Evolutionary conservation across 371 early-diverging fungal species (phyloP), one percentile per base, ranked within the genome.

Genomic region (Haplosporangium sp.): DNA sequence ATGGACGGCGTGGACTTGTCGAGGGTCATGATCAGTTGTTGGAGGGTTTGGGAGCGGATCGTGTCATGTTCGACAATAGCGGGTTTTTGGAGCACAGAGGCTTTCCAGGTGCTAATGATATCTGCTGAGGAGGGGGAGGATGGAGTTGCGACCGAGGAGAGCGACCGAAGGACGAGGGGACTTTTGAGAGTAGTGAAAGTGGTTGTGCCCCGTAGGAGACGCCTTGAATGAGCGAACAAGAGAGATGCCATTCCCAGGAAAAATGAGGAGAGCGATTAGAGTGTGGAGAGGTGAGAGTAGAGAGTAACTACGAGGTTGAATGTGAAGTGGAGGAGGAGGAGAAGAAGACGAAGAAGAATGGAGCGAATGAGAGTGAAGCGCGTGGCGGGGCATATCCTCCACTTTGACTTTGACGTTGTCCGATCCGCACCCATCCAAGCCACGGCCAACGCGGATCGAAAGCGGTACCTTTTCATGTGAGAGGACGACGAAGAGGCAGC

Each of bases 1-100:
- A n/a, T 10, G n/a, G 54, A 47, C 12, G 69, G 70, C 1, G 73
- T 80, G 21, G 83, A 61, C 12, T 67, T 79, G 59, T 82, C 79
- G 43, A 83, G 79, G 18, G 74, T 80, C 53, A 79, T 72, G 42
- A 52, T 52, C 21, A 81, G 62, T 47, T 67, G 67, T 29, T 63
- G 71, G 21, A 74, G 57, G 20, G 68, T 68, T 56, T 60, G 62
- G 1, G 72, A 59, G 9, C 81, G 72, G 72, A 81, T 65, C 14
- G 80, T 69, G 43, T 79, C 80, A 50, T 54, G 69, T 54, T 79
- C 80, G 59, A 73, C 21, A 47, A 69, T 16, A 53, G 62, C 59
- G 37, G 80, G 73, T 29, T 73, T 79, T 51, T 58, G 48, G 10
- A 79, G 73, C 55, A 73, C 46, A 8, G 64, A 8, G 18, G 55